Evolutionary conservation across 305 asterid genomes (phyloP).

Genomic region (Solanum hybrid): DNA sequence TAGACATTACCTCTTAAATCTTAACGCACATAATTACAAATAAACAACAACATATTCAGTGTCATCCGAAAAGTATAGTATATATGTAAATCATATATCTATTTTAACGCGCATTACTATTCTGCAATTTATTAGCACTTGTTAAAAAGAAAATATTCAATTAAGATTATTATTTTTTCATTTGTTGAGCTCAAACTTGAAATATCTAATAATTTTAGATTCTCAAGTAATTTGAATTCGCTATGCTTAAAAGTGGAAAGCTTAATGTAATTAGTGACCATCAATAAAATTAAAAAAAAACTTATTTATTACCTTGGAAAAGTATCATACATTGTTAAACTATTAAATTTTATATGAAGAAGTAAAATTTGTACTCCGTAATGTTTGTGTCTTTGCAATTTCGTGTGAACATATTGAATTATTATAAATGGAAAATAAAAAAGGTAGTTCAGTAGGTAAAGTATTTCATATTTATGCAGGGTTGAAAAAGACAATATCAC

Average conservation of each 20-base stretch:
- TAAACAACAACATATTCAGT: neutral
- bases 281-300: neutral
- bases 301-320: neutral
- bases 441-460: neutral
- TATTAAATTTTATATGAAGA: neutral
- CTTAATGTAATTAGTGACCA: neutral
- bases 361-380: neutral
- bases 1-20: neutral
- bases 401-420: neutral
- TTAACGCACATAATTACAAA: neutral
- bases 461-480: neutral
- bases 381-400: neutral
- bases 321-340: neutral
- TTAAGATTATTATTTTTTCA: neutral
- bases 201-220: neutral
- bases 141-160: neutral
- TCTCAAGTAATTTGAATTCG: too few relatives aligned
- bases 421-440: too few relatives aligned
- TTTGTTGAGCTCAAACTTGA: neutral
- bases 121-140: neutral
- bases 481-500: too few relatives aligned
- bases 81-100: too few relatives aligned
- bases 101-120: neutral
- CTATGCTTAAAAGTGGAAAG: neutral
- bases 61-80: accelerated